phyloP scores from a whole-genome alignment of 495 filamentous ascomycete species.

The Penicillium tannophilum region DNA sequence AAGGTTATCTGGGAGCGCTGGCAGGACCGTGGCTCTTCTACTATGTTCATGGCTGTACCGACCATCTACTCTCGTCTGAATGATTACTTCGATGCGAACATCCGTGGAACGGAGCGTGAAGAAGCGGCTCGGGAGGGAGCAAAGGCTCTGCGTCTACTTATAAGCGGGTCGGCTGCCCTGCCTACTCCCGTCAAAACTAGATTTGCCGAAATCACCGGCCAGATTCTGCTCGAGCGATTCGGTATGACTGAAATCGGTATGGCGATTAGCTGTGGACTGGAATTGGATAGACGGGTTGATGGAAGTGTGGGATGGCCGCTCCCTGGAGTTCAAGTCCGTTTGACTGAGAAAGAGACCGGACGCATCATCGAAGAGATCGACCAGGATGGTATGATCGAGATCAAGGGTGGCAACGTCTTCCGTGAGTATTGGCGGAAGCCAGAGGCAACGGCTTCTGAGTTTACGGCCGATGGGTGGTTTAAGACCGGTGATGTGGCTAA shows the following conservation, averaged over 20 bases:
- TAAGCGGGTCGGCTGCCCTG: slow-evolving; percentile 48
- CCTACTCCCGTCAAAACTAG: slow-evolving; percentile 44
- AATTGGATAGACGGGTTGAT: slow-evolving; percentile 39
- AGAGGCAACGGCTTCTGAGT: slow-evolving; percentile 45
- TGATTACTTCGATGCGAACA: slow-evolving; percentile 46
- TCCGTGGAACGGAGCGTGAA: slow-evolving; percentile 43
- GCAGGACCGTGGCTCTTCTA: slow-evolving; percentile 40
- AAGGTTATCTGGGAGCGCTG: slow-evolving; percentile 47
- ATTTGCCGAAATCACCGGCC: slow-evolving; percentile 44
- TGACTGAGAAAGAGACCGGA: slow-evolving; percentile 45
- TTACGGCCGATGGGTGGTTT: slow-evolving; percentile 50
- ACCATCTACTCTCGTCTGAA: slow-evolving; percentile 51
- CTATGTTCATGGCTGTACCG: slow-evolving; percentile 50
- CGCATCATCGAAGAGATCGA: slow-evolving; percentile 32
- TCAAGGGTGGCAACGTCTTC: slow-evolving; percentile 49
- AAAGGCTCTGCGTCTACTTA: slow-evolving; percentile 38
- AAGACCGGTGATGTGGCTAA: slow-evolving; percentile 51
- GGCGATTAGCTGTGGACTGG: slow-evolving; percentile 47
- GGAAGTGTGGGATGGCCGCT: slow-evolving; percentile 51
- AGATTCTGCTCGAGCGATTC: slow-evolving; percentile 46
- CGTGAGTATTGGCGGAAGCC: slow-evolving; percentile 47
- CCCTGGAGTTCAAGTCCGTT: slow-evolving; percentile 44
- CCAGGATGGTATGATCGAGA: slow-evolving; percentile 50
- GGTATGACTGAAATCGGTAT: slow-evolving; percentile 54
- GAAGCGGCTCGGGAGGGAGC: slow-evolving; percentile 34